Evolutionary conservation across 257 asterid genomes (phyloP).

Genomic region (Mitragyna speciosa): DNA sequence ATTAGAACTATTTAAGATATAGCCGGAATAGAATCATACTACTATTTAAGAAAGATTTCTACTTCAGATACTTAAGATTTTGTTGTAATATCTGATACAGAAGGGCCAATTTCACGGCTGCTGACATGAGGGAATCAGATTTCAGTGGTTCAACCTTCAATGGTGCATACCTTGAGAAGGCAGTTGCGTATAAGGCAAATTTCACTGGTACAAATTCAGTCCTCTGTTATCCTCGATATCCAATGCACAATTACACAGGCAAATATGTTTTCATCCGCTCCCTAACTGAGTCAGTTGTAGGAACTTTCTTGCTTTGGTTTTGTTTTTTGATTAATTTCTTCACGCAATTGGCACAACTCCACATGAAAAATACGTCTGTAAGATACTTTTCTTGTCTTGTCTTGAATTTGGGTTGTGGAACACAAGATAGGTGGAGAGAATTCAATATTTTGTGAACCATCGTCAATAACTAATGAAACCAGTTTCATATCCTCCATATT

Average conservation of each 20-base stretch:
- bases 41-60: slow-evolving; percentile 6
- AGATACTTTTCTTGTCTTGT: neutral
- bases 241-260: neutral
- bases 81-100: slow-evolving; percentile 58
- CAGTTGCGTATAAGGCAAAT: slow-evolving; percentile 85
- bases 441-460: neutral
- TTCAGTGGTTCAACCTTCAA: slow-evolving; percentile 93
- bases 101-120: slow-evolving; percentile 96
- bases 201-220: slow-evolving; percentile 53
- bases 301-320: neutral
- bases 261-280: neutral
- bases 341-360: neutral
- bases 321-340: neutral
- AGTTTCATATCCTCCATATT: neutral
- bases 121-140: slow-evolving; percentile 97
- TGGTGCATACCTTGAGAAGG: slow-evolving; percentile 96
- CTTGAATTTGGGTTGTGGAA: neutral
- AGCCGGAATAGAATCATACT: neutral
- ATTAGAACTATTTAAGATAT: neutral
- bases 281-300: neutral
- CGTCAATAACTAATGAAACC: neutral
- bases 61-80: slow-evolving; percentile 35
- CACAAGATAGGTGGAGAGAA: neutral
- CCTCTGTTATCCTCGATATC: neutral
- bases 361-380: neutral